Percentiles rank a stretch among this genome's conserved stretches.
Conservation (phyloP, 768 basidiomycete genomes). For the Russula virescens region DNA sequence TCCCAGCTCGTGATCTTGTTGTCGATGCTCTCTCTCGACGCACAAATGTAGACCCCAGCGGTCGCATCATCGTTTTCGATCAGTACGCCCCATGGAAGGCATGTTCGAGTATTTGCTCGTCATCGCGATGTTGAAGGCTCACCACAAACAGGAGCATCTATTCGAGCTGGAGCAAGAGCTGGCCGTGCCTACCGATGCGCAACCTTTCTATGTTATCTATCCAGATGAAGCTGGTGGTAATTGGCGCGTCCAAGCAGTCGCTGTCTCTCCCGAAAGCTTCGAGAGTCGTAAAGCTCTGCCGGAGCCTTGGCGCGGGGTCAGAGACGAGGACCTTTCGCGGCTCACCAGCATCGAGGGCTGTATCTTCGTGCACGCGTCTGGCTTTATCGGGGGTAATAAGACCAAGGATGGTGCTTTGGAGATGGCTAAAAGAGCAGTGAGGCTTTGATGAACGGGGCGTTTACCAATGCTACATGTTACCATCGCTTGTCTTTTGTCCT, state of each 20-base stretch:
- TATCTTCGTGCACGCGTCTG: slow-evolving; percentile 92
- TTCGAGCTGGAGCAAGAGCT: slow-evolving; percentile 75
- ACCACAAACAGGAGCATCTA: slow-evolving; percentile 65
- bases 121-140: slow-evolving; percentile 1
- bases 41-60: slow-evolving; percentile 54
- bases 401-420: slow-evolving; percentile 82
- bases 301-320: slow-evolving; percentile 86
- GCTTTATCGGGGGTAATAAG: slow-evolving; percentile 95
- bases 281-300: slow-evolving; percentile 89
- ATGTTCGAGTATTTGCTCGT: slow-evolving; percentile 13
- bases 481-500: no score
- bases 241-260: slow-evolving; percentile 94
- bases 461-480: no score
- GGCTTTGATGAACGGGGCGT: slow-evolving; percentile 2
- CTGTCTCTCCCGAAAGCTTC: slow-evolving; percentile 76
- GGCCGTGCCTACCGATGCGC: slow-evolving; percentile 38
- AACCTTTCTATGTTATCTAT: slow-evolving; percentile 83
- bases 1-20: slow-evolving; percentile 85
- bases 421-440: slow-evolving; percentile 68
- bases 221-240: slow-evolving; percentile 69
- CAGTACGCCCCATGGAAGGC: slow-evolving; percentile 88
- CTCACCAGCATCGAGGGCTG: slow-evolving; percentile 73
- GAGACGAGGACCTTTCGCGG: slow-evolving; percentile 76
- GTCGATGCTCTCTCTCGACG: slow-evolving; percentile 53
- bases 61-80: slow-evolving; percentile 75